These are phyloP conservation scores for Phytophthora citrophthora DNA, from an alignment of 352 stramenopile species.

Conservation along the genomic window DNA sequence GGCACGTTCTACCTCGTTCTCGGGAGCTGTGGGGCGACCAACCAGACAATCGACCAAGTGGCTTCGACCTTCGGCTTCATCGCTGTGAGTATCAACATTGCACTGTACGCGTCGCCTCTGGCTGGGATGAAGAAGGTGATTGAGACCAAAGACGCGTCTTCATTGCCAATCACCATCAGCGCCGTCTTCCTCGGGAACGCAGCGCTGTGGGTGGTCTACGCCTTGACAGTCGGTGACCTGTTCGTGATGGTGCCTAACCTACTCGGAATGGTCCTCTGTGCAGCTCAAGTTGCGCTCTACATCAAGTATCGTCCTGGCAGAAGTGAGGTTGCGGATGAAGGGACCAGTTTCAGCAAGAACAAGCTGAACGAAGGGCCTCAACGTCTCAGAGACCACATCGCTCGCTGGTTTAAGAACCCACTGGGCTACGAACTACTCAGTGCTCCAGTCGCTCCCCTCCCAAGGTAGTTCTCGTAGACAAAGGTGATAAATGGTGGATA, in stretches of 20 bases:
- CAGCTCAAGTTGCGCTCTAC: constrained; percentile 36
- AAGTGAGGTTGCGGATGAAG: constrained; percentile 2
- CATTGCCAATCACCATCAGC: constrained; percentile 36
- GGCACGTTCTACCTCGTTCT: constrained; percentile 39
- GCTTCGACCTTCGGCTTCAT: constrained; percentile 34
- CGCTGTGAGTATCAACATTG: constrained; percentile 37
- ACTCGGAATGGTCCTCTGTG: constrained; percentile 35
- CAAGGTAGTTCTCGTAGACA: constrained; percentile 14
- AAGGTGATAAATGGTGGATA: too few relatives aligned
- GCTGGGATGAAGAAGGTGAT: constrained; percentile 45
- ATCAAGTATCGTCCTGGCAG: constrained; percentile 27
- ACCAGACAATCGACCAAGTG: constrained; percentile 34
- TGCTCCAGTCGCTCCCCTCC: constrained; percentile 15
- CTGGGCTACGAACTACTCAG: constrained; percentile 28
- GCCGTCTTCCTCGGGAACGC: constrained; percentile 36
- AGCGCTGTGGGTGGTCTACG: constrained; percentile 37
- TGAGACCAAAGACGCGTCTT: constrained; percentile 34
- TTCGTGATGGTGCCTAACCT: constrained; percentile 43
- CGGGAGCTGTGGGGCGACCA: constrained; percentile 29
- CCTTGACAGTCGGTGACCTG: constrained; percentile 24
- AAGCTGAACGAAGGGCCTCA: constrained; percentile 16
- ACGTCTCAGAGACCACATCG: constrained; percentile 5
- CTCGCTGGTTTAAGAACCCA: constrained; percentile 31
- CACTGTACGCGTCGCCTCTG: constrained; percentile 36
- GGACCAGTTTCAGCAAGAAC: constrained; percentile 20